A percentile compares a stretch with the other conserved stretches of the same genome.
Conservation (phyloP, 2,329 filamentous ascomycete species). For the Aspergillus pseudoglaucus region DNA sequence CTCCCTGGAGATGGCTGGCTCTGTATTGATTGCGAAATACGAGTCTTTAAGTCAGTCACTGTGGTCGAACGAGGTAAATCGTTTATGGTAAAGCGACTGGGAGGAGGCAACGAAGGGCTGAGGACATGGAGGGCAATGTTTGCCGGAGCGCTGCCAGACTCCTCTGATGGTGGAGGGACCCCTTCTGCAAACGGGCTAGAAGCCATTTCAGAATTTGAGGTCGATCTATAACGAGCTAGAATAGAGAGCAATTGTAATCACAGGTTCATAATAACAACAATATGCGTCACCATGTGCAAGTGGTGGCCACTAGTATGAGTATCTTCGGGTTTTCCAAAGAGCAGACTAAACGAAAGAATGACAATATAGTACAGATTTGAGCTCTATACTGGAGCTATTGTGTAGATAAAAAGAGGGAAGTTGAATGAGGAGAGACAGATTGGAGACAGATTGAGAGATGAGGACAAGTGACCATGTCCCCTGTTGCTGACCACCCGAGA, state of each 20-base stretch:
- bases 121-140: slow-evolving; percentile 33
- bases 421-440: background rate
- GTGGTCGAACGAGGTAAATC: slow-evolving; percentile 37
- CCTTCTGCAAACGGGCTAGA: background rate
- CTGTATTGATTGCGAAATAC: slow-evolving; percentile 46
- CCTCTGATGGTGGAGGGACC: slow-evolving; percentile 2
- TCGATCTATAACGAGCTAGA: background rate
- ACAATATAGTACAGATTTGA: background rate
- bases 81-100: slow-evolving; percentile 31
- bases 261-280: background rate
- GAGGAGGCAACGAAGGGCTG: slow-evolving; percentile 35
- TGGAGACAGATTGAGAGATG: background rate
- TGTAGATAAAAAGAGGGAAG: background rate
- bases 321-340: background rate
- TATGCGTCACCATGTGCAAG: background rate
- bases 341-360: background rate
- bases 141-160: background rate
- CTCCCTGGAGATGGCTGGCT: slow-evolving; percentile 38
- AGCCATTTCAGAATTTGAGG: background rate
- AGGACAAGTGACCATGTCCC: background rate
- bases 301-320: background rate
- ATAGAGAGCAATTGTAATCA: background rate
- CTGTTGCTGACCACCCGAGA: background rate
- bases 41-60: slow-evolving; percentile 47
- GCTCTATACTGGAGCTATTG: background rate